Evolutionary conservation across 805 yeast genomes (phyloP).

Genomic region (Spathaspora arborariae): DNA sequence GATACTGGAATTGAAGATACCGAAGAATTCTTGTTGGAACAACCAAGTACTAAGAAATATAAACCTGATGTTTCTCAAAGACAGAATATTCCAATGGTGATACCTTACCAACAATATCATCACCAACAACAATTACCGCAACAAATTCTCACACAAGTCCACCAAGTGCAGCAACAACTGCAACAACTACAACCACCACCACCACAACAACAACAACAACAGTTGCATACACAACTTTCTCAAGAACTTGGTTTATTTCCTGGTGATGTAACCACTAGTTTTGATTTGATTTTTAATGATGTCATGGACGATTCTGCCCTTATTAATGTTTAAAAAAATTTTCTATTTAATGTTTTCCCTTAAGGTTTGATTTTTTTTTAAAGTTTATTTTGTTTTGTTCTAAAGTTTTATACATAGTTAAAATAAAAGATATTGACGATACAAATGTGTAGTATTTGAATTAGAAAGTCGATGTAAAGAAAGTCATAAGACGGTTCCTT

Average conservation of each 20-base stretch:
- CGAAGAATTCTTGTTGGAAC: neutral
- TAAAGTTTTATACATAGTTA: neutral
- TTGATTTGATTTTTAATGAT: conserved; percentile 25
- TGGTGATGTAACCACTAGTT: conserved; percentile 12
- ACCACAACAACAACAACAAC: too few relatives aligned
- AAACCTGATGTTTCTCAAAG: neutral
- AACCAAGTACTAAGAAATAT: conserved; percentile 6
- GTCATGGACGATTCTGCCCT: conserved; percentile 21
- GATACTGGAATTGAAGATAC: conserved; percentile 1
- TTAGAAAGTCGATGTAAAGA: too few relatives aligned
- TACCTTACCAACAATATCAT: neutral
- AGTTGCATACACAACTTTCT: neutral
- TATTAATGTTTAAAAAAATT: conserved; percentile 17
- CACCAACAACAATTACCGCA: conserved; percentile 2
- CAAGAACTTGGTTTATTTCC: conserved; percentile 4
- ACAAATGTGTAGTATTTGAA: too few relatives aligned
- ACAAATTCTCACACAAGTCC: neutral
- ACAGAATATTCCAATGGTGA: neutral
- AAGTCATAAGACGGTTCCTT: too few relatives aligned
- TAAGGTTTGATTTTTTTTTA: neutral
- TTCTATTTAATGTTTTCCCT: neutral
- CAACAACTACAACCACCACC: conserved; percentile 1
- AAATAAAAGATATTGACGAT: neutral
- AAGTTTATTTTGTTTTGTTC: neutral
- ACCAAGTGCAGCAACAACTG: neutral